Evolutionary conservation across 78 protist species (phyloP).

Genomic region (Dictyostelium intermedium): DNA sequence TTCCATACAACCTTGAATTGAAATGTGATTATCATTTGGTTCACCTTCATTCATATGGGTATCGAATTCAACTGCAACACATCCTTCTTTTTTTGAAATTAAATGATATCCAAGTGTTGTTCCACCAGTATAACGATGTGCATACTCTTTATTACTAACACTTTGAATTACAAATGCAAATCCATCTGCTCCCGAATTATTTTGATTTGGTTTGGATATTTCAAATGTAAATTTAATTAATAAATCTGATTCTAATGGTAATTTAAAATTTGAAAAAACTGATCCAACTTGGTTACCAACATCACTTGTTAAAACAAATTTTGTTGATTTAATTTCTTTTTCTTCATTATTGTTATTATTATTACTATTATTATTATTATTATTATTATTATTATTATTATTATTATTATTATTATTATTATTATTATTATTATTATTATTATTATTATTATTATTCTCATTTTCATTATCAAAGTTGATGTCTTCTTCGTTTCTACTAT

Average conservation of each 20-base stretch:
- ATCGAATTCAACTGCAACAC: conserved; percentile 15
- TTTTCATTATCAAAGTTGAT: too few relatives aligned
- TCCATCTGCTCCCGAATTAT: conserved; percentile 11
- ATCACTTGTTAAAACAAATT: background rate
- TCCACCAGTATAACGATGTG: background rate
- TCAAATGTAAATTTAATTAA: background rate
- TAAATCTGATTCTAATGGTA: background rate
- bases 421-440: background rate
- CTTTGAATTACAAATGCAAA: conserved; percentile 21
- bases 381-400: background rate
- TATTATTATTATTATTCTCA: background rate
- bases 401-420: background rate
- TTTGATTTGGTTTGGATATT: background rate
- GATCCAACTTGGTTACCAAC: background rate
- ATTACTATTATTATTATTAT: background rate
- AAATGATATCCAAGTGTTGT: background rate
- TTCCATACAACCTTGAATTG: background rate
- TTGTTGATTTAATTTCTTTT: background rate
- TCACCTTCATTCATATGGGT: background rate
- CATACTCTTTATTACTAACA: background rate
- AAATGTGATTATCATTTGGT: background rate
- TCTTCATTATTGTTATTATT: background rate
- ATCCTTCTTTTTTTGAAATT: background rate
- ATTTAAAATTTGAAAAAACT: background rate
- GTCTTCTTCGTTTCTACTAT: background rate